These are phyloP conservation scores for Thermomyces lanuginosus DNA, from an alignment of 2,329 filamentous ascomycete genomes.

Conservation along the genomic window DNA sequence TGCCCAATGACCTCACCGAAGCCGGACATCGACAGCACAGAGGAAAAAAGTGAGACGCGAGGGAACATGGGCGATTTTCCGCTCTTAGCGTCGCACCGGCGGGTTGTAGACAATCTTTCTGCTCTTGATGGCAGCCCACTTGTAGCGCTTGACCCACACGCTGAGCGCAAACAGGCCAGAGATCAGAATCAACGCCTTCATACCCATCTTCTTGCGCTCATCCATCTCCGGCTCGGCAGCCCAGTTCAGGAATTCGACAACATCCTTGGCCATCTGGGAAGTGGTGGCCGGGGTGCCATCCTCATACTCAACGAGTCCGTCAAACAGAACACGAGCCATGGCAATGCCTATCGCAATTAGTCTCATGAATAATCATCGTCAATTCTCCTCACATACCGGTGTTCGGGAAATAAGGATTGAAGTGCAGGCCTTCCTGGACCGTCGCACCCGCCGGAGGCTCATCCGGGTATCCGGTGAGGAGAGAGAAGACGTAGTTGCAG, in stretches of 20 bases:
- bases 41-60: constrained; percentile 10
- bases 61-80: too few relatives aligned
- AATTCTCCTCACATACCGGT: constrained; percentile 43
- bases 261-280: constrained; percentile 99
- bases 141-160: constrained; percentile 99
- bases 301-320: constrained; percentile 95
- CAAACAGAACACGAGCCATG: constrained; percentile 97
- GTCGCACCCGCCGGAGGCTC: constrained; percentile 79
- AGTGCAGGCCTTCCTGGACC: constrained; percentile 84
- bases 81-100: constrained; percentile 34
- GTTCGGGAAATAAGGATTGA: constrained; percentile 99
- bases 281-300: constrained; percentile 86
- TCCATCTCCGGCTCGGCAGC: constrained; percentile 98
- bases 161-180: constrained; percentile 68
- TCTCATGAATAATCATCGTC: not conserved
- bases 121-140: constrained; percentile 93
- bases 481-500: constrained; percentile 94
- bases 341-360: constrained; percentile 46
- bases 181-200: constrained; percentile 79
- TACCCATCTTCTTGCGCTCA: constrained; percentile 97
- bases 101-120: constrained; percentile 84
- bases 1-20: too few relatives aligned
- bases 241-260: constrained; percentile 98
- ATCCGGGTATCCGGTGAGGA: constrained; percentile 94
- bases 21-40: constrained; percentile 23